These are phyloP conservation scores for Globisporangium okanoganense DNA, from an alignment of 352 stramenopile species.

Conservation along the genomic window DNA sequence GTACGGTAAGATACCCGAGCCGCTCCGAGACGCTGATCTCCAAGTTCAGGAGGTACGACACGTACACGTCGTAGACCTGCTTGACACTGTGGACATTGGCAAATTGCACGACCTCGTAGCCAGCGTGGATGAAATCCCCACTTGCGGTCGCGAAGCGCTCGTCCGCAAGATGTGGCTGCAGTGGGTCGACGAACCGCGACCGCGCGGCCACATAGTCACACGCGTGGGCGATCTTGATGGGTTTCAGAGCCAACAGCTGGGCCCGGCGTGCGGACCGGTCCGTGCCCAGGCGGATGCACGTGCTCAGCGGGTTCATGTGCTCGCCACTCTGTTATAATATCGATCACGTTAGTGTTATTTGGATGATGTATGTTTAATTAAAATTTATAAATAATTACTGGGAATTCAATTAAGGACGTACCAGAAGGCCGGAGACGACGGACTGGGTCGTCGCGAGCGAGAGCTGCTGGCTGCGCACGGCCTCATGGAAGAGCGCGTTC, in stretches of 20 bases:
- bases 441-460: constrained; percentile 31
- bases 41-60: constrained; percentile 31
- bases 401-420: background rate
- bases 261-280: constrained; percentile 23
- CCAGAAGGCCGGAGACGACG: constrained; percentile 30
- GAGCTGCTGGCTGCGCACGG: constrained; percentile 29
- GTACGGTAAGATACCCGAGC: constrained; percentile 7
- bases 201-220: constrained; percentile 37
- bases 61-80: constrained; percentile 33
- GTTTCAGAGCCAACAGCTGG: constrained; percentile 28
- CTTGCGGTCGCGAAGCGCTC: constrained; percentile 40
- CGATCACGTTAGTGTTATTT: no score
- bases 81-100: constrained; percentile 21
- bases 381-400: background rate
- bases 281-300: constrained; percentile 38
- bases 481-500: constrained; percentile 23
- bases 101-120: constrained; percentile 41
- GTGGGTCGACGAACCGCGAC: constrained; percentile 35
- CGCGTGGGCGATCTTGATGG: constrained; percentile 35
- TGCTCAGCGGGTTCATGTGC: constrained; percentile 27
- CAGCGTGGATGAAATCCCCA: constrained; percentile 37
- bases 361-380: background rate
- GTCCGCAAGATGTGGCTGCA: constrained; percentile 26
- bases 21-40: constrained; percentile 37
- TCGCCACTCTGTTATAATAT: background rate